Evolutionary conservation across 2,329 filamentous ascomycete genomes (phyloP).

Genomic region (Chaetothyriales sp.): DNA sequence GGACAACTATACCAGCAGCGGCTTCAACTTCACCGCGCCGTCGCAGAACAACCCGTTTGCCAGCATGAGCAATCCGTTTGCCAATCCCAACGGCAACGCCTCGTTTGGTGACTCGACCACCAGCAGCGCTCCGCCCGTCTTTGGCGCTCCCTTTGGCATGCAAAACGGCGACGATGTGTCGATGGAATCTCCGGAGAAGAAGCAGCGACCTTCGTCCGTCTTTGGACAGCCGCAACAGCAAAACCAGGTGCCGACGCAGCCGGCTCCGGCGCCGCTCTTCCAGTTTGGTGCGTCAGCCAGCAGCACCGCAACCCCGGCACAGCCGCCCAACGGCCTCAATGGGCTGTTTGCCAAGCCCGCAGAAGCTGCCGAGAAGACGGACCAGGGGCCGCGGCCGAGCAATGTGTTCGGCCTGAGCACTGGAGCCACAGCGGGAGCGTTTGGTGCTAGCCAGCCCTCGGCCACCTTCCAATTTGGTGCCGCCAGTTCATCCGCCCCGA

Average conservation of each 20-base stretch:
- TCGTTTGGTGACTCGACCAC: slow-evolving; percentile 2
- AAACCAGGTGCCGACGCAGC: slow-evolving; percentile 6
- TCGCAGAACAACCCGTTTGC: neutral
- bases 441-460: neutral
- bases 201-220: slow-evolving; percentile 5
- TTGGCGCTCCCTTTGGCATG: neutral
- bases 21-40: slow-evolving; percentile 3
- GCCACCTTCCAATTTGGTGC: slow-evolving; percentile 6
- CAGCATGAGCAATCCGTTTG: slow-evolving; percentile 12
- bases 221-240: slow-evolving; percentile 8
- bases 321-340: slow-evolving; percentile 2
- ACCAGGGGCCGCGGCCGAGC: neutral
- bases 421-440: neutral
- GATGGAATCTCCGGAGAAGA: slow-evolving; percentile 17
- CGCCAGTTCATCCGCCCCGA: slow-evolving; percentile 4
- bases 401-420: neutral
- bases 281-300: slow-evolving; percentile 5
- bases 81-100: slow-evolving; percentile 11
- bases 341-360: slow-evolving; percentile 8
- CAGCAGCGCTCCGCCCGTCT: neutral
- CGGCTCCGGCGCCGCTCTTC: slow-evolving; percentile 4
- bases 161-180: slow-evolving; percentile 9
- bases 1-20: neutral
- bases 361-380: slow-evolving; percentile 1
- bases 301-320: neutral